phyloP scores from a whole-genome alignment of 1,284 basidiomycete genomes.

The Trametes hirsuta region DNA sequence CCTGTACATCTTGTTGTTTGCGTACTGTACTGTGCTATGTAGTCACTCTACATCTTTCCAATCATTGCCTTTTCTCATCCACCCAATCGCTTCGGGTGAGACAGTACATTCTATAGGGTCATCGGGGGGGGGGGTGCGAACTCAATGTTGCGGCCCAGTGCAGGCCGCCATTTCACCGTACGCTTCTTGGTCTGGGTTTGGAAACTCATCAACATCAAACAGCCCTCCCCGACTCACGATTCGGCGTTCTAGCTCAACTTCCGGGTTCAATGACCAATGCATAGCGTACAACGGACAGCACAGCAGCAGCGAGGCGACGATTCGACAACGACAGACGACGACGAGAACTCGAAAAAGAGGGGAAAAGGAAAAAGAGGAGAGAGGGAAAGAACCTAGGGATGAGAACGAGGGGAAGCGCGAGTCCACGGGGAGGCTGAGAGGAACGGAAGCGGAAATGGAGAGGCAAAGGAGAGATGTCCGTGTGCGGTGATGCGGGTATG shows the following conservation, averaged over 20 bases:
- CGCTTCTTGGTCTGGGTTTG: too few relatives aligned
- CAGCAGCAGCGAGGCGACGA: neutral
- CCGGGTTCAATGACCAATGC: neutral
- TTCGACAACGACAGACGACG: neutral
- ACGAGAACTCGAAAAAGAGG: neutral
- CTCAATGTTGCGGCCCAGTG: too few relatives aligned
- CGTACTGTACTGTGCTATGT: constrained; percentile 18
- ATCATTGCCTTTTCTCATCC: too few relatives aligned
- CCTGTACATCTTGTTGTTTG: constrained; percentile 5
- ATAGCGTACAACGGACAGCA: constrained; percentile 1
- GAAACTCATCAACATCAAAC: too few relatives aligned
- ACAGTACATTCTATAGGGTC: too few relatives aligned
- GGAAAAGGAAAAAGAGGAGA: neutral
- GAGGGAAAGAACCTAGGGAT: neutral
- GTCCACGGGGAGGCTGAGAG: neutral
- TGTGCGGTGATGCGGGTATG: constrained; percentile 10
- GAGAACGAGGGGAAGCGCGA: neutral
- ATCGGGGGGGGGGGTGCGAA: too few relatives aligned
- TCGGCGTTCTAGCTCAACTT: too few relatives aligned
- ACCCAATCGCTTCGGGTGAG: too few relatives aligned
- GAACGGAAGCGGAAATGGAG: neutral
- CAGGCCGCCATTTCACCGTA: too few relatives aligned
- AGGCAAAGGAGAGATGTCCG: neutral
- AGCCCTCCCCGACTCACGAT: too few relatives aligned
- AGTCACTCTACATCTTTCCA: neutral